Evolutionary conservation across 2,329 filamentous ascomycete genomes (phyloP).

Genomic region (Paecilomyces sp.): DNA sequence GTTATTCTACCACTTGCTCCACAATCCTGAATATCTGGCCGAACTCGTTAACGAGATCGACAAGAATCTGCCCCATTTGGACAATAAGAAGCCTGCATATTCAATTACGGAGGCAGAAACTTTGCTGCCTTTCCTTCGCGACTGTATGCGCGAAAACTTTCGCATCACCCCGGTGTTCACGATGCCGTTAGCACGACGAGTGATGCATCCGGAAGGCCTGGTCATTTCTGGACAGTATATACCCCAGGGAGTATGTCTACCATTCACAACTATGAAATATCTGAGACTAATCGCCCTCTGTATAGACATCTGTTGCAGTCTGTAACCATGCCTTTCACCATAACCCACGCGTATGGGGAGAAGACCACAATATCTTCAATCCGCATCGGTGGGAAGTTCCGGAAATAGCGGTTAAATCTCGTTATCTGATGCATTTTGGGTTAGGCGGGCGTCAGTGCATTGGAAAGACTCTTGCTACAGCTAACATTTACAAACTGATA

Average conservation of each 20-base stretch:
- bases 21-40: constrained; percentile 16
- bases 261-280: not conserved
- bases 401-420: constrained; percentile 7
- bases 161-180: constrained; percentile 28
- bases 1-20: constrained; percentile 25
- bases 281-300: not conserved
- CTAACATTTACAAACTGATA: constrained; percentile 27
- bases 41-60: constrained; percentile 14
- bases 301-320: constrained; percentile 22
- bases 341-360: constrained; percentile 23
- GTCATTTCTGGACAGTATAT: constrained; percentile 18
- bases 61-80: not conserved
- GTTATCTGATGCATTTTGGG: constrained; percentile 29
- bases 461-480: constrained; percentile 26
- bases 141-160: constrained; percentile 27
- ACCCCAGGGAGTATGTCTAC: constrained; percentile 15
- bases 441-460: constrained; percentile 26
- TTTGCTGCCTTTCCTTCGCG: constrained; percentile 17
- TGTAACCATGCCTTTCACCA: constrained; percentile 30
- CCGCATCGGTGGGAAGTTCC: constrained; percentile 20
- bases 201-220: constrained; percentile 17
- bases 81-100: constrained; percentile 11
- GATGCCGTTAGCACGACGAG: constrained; percentile 23
- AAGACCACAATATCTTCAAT: constrained; percentile 23
- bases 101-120: constrained; percentile 15